Evolutionary conservation across 1,139 yeast species (phyloP).

Genomic region (Blastobotrys apis): DNA sequence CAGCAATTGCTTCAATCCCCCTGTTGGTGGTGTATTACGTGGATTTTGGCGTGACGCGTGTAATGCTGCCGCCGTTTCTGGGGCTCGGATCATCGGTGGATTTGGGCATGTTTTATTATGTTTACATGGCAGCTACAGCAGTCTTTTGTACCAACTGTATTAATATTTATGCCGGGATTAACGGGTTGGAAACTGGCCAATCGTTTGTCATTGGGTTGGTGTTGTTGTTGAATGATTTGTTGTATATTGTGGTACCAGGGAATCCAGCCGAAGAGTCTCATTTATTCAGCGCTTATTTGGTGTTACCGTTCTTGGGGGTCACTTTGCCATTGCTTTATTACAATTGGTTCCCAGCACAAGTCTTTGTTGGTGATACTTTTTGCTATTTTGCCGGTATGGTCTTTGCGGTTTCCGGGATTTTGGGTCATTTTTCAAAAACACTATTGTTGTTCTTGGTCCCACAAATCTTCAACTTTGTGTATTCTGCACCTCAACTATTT

Average conservation of each 20-base stretch:
- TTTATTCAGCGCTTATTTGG: slow-evolving; percentile 68
- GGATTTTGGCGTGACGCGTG: slow-evolving; percentile 88
- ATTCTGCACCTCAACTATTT: slow-evolving; percentile 86
- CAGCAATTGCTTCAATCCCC: slow-evolving; percentile 93
- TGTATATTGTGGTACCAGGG: slow-evolving; percentile 54
- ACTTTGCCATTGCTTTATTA: slow-evolving; percentile 68
- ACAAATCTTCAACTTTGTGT: slow-evolving; percentile 82
- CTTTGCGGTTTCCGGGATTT: slow-evolving; percentile 91
- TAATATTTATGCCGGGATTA: slow-evolving; percentile 91
- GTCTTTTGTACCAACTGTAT: slow-evolving; percentile 97
- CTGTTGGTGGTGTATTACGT: slow-evolving; percentile 85
- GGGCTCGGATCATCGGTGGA: slow-evolving; percentile 50
- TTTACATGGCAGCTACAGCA: slow-evolving; percentile 85
- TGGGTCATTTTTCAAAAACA: slow-evolving; percentile 95
- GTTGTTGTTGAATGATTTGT: slow-evolving; percentile 67
- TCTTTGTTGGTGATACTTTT: slow-evolving; percentile 96
- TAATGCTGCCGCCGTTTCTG: slow-evolving; percentile 76
- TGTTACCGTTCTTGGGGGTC: slow-evolving; percentile 85
- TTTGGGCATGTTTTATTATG: slow-evolving; percentile 73
- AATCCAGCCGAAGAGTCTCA: slow-evolving; percentile 79
- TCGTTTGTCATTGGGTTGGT: slow-evolving; percentile 71
- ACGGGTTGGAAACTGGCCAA: slow-evolving; percentile 96
- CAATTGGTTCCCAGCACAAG: slow-evolving; percentile 89
- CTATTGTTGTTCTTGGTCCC: slow-evolving; percentile 80
- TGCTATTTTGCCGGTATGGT: slow-evolving; percentile 99